Conservation (phyloP, 306 rosid genomes). For the Medicago truncatula region MtrunA17r5.0-ANR NC_053046.1:38606501-38607000, state of each 20-base stretch:
- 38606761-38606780: neutral
- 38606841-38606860: neutral
- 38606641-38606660: no score
- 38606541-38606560: neutral
- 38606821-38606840: neutral
- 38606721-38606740: neutral
- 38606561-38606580: neutral
- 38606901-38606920: no score
- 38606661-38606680: neutral
- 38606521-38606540: neutral
- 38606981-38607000: no score
- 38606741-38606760: neutral
- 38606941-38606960: no score
- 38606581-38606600: neutral
- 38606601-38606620: neutral
- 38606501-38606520: neutral
- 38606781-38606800: neutral
- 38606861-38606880: neutral
- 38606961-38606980: no score
- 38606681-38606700: neutral
- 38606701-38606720: neutral
- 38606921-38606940: no score
- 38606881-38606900: no score
- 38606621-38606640: no score
- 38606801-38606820: neutral